Percentiles rank a stretch among this genome's conserved stretches.
These are phyloP conservation scores for Aciculoconidium aculeatum DNA, from an alignment of 805 yeast genomes.

Conservation along the genomic window DNA sequence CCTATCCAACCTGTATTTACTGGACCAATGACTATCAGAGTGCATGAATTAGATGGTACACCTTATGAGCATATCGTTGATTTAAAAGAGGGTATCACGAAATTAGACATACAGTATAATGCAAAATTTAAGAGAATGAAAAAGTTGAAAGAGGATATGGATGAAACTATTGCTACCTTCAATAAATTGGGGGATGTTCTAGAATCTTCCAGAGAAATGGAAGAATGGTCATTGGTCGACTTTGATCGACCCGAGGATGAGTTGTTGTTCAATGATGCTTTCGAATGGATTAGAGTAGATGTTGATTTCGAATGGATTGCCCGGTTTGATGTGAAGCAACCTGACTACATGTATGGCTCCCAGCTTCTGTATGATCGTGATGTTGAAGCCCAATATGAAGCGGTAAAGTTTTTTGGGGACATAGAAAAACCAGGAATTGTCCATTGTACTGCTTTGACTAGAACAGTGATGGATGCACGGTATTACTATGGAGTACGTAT, in stretches of 20 bases:
- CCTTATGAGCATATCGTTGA: conserved; percentile 98
- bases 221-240: conserved; percentile 69
- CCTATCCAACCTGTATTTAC: conserved; percentile 55
- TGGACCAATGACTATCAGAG: conserved; percentile 95
- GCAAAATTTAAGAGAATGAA: conserved; percentile 84
- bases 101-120: conserved; percentile 90
- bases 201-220: conserved; percentile 51
- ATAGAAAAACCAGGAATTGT: conserved; percentile 51
- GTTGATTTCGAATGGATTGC: conserved; percentile 98
- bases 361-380: conserved; percentile 93
- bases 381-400: conserved; percentile 90
- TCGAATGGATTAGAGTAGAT: conserved; percentile 97
- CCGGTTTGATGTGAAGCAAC: conserved; percentile 72
- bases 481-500: conserved; percentile 86
- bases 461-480: conserved; percentile 78
- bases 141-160: conserved; percentile 48
- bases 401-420: conserved; percentile 66
- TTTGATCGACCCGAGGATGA: conserved; percentile 69
- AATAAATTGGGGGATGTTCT: conserved; percentile 70
- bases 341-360: conserved; percentile 91
- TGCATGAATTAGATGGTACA: conserved; percentile 97
- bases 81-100: conserved; percentile 76
- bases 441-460: conserved; percentile 68
- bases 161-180: conserved; percentile 30
- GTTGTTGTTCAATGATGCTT: conserved; percentile 70